Evolutionary conservation across 306 rosid species (phyloP), one percentile per base, ranked within the genome.

Genomic region (Urtica urens): DNA sequence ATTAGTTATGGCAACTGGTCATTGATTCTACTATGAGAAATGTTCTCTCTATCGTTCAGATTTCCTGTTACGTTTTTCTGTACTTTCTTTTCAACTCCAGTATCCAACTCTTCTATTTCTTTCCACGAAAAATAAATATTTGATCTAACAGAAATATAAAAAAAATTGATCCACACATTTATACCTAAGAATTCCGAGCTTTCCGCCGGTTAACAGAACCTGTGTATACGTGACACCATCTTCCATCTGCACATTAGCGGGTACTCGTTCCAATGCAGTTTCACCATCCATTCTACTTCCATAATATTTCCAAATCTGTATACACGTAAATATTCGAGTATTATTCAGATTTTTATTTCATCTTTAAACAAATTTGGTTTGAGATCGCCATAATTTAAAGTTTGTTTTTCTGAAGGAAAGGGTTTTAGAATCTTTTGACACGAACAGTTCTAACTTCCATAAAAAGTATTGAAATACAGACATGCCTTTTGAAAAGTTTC

Each of bases 241-340:
- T 7, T 0, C 28, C 7, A 79, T 74, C 55, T 81, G 86, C 47
- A 84, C 78, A 48, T 58, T 66, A 26, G 72, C 51, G 18, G 11
- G 49, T n/a, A 79, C 45, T 48, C 79, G 80, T 55, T 81, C 84
- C 83, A 90, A 55, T 39, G 76, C 94, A 57, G 72, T 57, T 68
- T 78, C 73, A 65, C 58, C 70, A 16, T 70, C 48, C 52, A 49
- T 67, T 40, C 73, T 63, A 11, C 78, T 71, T 37, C 68, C 82
- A 38, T 25, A 46, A 38, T 78, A 90, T 45, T 68, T 84, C 97
- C 97, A 84, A 3, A 84, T 79, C 97, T 90, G 72, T 59, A 79
- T 29, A 38, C 20, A 8, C n/a, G 28, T 12, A 17, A 3, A 17
- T 45, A 45, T n/a, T n/a, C n/a, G n/a, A n/a, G n/a, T n/a, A n/a